These are phyloP conservation scores for Phytopythium boreale DNA, from an alignment of 352 stramenopile genomes.

Conservation along the genomic window DNA sequence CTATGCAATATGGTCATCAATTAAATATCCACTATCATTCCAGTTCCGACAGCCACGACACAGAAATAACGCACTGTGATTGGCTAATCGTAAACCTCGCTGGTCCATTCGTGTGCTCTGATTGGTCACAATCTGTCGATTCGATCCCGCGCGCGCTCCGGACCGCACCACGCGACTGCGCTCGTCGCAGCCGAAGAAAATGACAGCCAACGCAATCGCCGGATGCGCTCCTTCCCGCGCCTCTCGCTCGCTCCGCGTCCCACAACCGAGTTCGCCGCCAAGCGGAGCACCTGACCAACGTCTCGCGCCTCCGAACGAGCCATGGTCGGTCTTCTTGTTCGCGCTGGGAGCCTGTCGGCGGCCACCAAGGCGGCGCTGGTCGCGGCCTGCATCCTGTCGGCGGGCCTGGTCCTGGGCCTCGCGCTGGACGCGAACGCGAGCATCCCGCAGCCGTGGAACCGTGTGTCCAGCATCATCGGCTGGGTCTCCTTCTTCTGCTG, in stretches of 20 bases:
- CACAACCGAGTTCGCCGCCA: not conserved
- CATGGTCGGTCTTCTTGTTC: not conserved
- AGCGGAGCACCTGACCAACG: not conserved
- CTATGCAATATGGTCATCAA: not conserved
- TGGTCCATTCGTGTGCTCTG: not conserved
- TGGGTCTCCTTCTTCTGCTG: conserved; percentile 86
- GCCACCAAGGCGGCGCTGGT: not conserved
- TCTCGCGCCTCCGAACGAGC: not conserved
- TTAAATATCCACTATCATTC: not conserved
- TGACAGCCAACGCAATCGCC: not conserved
- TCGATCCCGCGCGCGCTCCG: not conserved
- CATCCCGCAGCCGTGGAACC: conserved; percentile 63
- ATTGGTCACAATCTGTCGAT: conserved; percentile 1
- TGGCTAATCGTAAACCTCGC: not conserved
- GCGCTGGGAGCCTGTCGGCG: not conserved
- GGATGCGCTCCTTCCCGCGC: not conserved
- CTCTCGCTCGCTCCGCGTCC: not conserved
- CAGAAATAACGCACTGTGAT: not conserved
- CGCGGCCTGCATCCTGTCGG: conserved; percentile 29
- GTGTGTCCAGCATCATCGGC: conserved; percentile 64
- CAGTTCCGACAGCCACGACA: not conserved
- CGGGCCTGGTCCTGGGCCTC: conserved; percentile 37
- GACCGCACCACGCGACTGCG: not conserved
- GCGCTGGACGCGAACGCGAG: conserved; percentile 44
- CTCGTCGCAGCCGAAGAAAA: not conserved